Evolutionary conservation across 2,329 filamentous ascomycete species (phyloP).

Genomic region (Shiraia bambusicola): DNA sequence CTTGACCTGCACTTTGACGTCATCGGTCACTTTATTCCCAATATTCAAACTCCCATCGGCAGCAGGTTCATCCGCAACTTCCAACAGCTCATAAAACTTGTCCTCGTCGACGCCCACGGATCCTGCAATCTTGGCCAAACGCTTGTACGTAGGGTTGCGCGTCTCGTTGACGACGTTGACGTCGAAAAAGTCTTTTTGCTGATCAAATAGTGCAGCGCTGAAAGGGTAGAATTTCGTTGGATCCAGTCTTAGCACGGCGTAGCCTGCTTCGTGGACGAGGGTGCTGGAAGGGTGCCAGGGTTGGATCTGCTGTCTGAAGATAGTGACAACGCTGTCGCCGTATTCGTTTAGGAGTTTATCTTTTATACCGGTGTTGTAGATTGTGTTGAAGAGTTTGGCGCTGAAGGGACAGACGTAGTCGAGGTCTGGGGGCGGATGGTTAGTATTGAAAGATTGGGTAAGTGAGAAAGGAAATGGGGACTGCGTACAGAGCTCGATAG

Average conservation of each 20-base stretch:
- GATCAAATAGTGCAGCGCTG: slow-evolving; percentile 65
- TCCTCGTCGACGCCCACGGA: slow-evolving; percentile 69
- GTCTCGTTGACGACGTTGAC: slow-evolving; percentile 79
- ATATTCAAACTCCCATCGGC: slow-evolving; percentile 70
- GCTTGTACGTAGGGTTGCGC: slow-evolving; percentile 78
- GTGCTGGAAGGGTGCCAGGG: slow-evolving; percentile 86
- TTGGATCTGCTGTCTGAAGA: slow-evolving; percentile 91
- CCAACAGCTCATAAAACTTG: slow-evolving; percentile 68
- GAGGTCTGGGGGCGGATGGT: slow-evolving; percentile 56
- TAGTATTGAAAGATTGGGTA: neutral
- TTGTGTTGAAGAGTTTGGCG: slow-evolving; percentile 73
- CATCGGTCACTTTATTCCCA: slow-evolving; percentile 81
- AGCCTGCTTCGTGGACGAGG: slow-evolving; percentile 74
- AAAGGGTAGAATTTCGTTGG: slow-evolving; percentile 80
- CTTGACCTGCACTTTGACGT: slow-evolving; percentile 82
- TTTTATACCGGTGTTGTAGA: slow-evolving; percentile 63
- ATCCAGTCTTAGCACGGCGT: slow-evolving; percentile 72
- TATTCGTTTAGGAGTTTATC: slow-evolving; percentile 67
- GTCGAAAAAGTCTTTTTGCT: slow-evolving; percentile 81
- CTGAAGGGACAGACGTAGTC: slow-evolving; percentile 89
- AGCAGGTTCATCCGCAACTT: slow-evolving; percentile 66
- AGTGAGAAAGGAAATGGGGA: neutral
- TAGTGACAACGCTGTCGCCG: slow-evolving; percentile 64
- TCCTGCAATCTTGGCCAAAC: slow-evolving; percentile 73
- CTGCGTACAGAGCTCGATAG: slow-evolving; percentile 55